These are phyloP conservation scores for Paracoccidioides brasiliensis DNA, from an alignment of 2,329 filamentous ascomycete species.

Conservation along the genomic window DNA sequence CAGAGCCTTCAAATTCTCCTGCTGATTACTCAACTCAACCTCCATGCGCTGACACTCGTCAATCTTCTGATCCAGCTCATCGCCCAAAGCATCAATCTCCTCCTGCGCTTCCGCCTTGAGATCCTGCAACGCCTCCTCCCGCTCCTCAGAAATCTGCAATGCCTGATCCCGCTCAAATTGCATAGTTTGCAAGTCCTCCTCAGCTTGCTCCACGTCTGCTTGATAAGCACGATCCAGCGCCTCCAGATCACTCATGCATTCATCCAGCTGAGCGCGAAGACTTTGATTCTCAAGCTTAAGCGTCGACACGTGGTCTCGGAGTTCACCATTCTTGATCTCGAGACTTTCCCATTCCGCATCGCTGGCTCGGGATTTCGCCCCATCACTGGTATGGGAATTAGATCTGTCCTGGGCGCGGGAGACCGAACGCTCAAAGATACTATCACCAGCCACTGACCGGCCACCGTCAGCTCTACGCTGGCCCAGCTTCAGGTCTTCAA, in stretches of 20 bases:
- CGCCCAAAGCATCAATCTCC: slow-evolving; percentile 44
- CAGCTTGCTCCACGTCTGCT: slow-evolving; percentile 64
- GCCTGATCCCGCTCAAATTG: slow-evolving; percentile 80
- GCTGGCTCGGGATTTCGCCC: slow-evolving; percentile 50
- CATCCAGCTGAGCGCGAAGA: slow-evolving; percentile 67
- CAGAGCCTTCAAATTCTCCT: slow-evolving; percentile 80
- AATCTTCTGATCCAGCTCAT: slow-evolving; percentile 58
- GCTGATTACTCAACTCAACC: slow-evolving; percentile 58
- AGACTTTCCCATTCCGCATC: slow-evolving; percentile 75
- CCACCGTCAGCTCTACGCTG: slow-evolving; percentile 55
- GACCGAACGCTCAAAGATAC: slow-evolving; percentile 85
- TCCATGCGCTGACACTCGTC: slow-evolving; percentile 58
- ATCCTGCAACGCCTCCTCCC: slow-evolving; percentile 38
- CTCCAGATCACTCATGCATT: slow-evolving; percentile 67
- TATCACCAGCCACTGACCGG: slow-evolving; percentile 59
- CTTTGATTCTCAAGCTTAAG: slow-evolving; percentile 84
- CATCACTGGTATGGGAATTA: slow-evolving; percentile 59
- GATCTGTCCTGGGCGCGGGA: slow-evolving; percentile 68
- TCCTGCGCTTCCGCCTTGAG: slow-evolving; percentile 46
- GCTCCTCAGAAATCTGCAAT: slow-evolving; percentile 56
- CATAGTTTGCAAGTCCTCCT: slow-evolving; percentile 65
- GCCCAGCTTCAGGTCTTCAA: slow-evolving; percentile 86
- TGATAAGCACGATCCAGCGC: slow-evolving; percentile 59
- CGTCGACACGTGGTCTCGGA: slow-evolving; percentile 76
- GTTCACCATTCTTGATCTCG: slow-evolving; percentile 67